A percentile compares a stretch with the other conserved stretches of the same genome.
These are phyloP conservation scores for Periconia macrospinosa DNA, from an alignment of 2,329 filamentous ascomycete genomes.

Conservation along the genomic window DNA sequence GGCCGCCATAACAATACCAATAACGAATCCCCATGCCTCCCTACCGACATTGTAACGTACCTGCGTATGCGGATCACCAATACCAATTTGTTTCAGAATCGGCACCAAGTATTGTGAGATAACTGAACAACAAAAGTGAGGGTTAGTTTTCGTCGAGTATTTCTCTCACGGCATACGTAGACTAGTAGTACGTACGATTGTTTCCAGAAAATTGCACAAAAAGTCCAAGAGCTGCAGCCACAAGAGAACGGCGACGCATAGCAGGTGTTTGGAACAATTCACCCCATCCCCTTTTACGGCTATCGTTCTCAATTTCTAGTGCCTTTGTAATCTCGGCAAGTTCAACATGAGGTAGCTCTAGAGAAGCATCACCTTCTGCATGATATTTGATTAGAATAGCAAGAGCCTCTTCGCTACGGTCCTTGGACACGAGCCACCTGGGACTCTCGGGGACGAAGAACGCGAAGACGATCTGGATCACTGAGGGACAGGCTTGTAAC, in stretches of 20 bases:
- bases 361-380: constrained; percentile 59
- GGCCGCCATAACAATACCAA: constrained; percentile 59
- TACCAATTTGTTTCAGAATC: constrained; percentile 64
- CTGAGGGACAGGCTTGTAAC: constrained; percentile 64
- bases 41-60: constrained; percentile 57
- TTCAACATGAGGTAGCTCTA: constrained; percentile 64
- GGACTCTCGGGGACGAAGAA: constrained; percentile 67
- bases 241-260: constrained; percentile 65
- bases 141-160: constrained; percentile 37
- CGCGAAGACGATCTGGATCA: constrained; percentile 65
- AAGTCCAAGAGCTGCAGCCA: constrained; percentile 64
- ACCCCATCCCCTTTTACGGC: constrained; percentile 55
- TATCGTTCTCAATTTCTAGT: constrained; percentile 60
- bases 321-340: constrained; percentile 68
- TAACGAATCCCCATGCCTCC: constrained; percentile 61
- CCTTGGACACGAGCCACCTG: constrained; percentile 66
- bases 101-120: constrained; percentile 63
- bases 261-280: constrained; percentile 65
- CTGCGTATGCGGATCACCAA: constrained; percentile 47
- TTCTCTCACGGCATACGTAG: too few species aligned
- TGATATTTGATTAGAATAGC: constrained; percentile 66
- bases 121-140: neutral
- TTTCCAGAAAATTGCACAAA: constrained; percentile 71
- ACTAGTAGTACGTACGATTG: constrained; percentile 36
- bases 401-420: constrained; percentile 64